Base-by-base conservation (phyloP, 805 yeast genomes). In the Torulaspora franciscae region DNA sequence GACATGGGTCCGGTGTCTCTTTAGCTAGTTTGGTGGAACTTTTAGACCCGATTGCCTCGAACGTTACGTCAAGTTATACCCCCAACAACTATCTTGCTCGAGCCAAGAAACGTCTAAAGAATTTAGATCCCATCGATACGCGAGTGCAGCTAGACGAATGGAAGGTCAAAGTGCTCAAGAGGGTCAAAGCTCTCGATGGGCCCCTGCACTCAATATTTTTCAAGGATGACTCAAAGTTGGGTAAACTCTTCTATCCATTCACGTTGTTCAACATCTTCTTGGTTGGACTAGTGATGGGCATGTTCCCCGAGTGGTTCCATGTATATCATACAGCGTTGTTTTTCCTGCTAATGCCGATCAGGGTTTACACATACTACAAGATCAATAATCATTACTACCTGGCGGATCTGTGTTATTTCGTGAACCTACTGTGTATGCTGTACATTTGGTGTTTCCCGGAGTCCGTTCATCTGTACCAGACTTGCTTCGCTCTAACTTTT, bases 331-430 rank as follows among this genome's bases (percentile, higher is more conserved):
- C 95, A 0, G 67, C 65, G 0, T 64, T 86, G 38, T 75, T 82
- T 45, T 57, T 67, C 2, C 49, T 85, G 1, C 69, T 91, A 43
- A 78, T 90, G 81, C 98, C 99, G 0, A 80, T 90, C 19, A 70
- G 99, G 46, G 75, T 83, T 56, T 81, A 88, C 66, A 79, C 93
- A 1, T 91, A 86, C 67, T 84, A 81, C 68, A 85, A 85, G 64
- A 75, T 72, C 40, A 77, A 86, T 7, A 87, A 75, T 67, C 96
- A 90, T 49, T 91, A 85, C 64, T 91, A 81, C 62, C 70, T 93
- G 59, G 97, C 95, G 0, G 98, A 91, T 65, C 72, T 91, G 53
- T 91, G 99, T 66, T 91, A 91, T 65, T 93, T 83, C 62, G 97
- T 85, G 36, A 93, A 91, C 59, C 55, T 79, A 9, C 66, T 91